A percentile compares a stretch with the other conserved stretches of the same genome.
Evolutionary conservation across 495 filamentous ascomycete species (phyloP).

Genomic region (Parathielavia appendiculata): DNA sequence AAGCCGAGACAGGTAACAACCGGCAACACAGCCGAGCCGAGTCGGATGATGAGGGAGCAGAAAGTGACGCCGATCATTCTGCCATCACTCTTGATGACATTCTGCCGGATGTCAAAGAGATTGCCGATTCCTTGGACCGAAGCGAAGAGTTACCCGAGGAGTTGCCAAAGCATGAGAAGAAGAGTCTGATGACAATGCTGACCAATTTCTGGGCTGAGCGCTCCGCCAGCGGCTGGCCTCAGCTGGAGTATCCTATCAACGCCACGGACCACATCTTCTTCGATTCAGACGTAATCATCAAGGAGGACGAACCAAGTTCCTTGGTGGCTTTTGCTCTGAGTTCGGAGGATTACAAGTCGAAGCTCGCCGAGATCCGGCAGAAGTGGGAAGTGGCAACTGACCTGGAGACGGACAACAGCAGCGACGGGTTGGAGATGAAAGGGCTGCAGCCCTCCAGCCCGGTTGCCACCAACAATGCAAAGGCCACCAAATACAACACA

Average conservation of each 20-base stretch:
- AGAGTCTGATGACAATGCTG: constrained; percentile 86
- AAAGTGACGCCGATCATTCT: constrained; percentile 64
- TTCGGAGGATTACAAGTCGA: constrained; percentile 76
- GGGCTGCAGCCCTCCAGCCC: constrained; percentile 13
- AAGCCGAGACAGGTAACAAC: constrained; percentile 48
- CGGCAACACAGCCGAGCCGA: constrained; percentile 49
- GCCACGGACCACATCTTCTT: constrained; percentile 90
- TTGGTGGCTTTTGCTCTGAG: constrained; percentile 88
- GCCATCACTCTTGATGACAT: constrained; percentile 54
- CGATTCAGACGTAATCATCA: constrained; percentile 95
- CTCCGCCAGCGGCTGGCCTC: constrained; percentile 92
- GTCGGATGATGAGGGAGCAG: constrained; percentile 65
- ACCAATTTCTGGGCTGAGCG: constrained; percentile 98
- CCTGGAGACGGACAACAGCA: constrained; percentile 28
- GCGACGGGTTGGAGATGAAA: constrained; percentile 31
- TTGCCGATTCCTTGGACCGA: constrained; percentile 61
- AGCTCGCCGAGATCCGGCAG: constrained; percentile 66
- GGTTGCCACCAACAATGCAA: constrained; percentile 31
- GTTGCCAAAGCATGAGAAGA: constrained; percentile 84
- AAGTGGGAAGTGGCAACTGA: constrained; percentile 39
- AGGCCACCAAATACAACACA: constrained; percentile 4
- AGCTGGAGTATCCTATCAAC: constrained; percentile 86
- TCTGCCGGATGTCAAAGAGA: constrained; percentile 43
- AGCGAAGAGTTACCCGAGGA: constrained; percentile 63
- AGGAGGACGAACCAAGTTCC: constrained; percentile 95